Evolutionary conservation across 176 grass and related monocot genomes (phyloP), one percentile per base, ranked within the genome.

Genomic region (Chloris gayana): DNA sequence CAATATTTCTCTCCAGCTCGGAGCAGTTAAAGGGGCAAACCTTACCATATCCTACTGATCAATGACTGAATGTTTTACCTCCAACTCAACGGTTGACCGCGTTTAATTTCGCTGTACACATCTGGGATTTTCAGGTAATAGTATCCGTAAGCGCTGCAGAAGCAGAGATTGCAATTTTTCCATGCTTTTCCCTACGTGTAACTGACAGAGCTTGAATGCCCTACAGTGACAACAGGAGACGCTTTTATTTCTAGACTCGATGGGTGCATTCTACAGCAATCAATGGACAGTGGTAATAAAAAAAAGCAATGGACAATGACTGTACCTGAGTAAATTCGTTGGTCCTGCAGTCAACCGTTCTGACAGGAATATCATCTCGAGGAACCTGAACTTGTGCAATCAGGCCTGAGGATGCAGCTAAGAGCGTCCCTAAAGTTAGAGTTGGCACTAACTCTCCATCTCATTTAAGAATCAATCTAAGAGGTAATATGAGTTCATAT

Each of bases 41-140:
- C 24, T 57, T 21, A 11, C 7, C n/a, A n/a, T n/a, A n/a, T n/a
- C n/a, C n/a, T 7, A 10, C 25, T 10, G 25, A 30, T 14, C 18
- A 62, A 2, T 37, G 35, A 5, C 3, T 37, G 35, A 18, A 21
- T 24, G 53, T 57, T 22, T 37, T 33, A 25, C 25, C 64, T n/a
- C 65, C 39, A 84, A n/a, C 39, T 84, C 39, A 63, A 70, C 39
- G 42, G 54, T 32, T 70, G 30, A 51, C 75, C 17, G 66, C 39
- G 67, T 53, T 51, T 27, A 70, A 30, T 42, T 45, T 26, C 2
- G 57, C 35, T 33, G 38, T 11, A 22, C 26, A 41, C 18, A 6
- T 14, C 37, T 9, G 2, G 29, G 22, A 49, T 37, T 63, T 63
- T 32, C 32, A 50, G 39, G 59, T 60, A 27, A 26, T 32, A 33